phyloP scores from a whole-genome alignment of 2,329 filamentous ascomycete genomes.

The Pseudocercospora fuligena region DNA sequence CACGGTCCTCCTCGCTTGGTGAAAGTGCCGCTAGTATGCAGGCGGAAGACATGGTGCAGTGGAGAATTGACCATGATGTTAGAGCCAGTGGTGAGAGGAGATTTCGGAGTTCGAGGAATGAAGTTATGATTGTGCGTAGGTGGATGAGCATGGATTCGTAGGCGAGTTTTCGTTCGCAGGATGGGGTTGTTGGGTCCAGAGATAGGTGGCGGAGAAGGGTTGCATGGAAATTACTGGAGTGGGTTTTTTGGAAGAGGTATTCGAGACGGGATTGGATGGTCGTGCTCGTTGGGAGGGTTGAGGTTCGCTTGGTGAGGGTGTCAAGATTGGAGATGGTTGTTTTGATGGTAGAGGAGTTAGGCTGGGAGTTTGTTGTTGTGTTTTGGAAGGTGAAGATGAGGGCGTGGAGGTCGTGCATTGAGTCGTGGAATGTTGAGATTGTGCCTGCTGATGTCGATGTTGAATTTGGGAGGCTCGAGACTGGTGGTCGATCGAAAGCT shows the following conservation, averaged over 20 bases:
- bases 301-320: neutral
- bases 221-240: neutral
- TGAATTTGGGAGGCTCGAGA: neutral
- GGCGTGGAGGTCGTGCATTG: neutral
- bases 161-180: neutral
- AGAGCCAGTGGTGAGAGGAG: neutral
- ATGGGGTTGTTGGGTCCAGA: neutral
- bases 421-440: neutral
- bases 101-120: neutral
- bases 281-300: neutral
- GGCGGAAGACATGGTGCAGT: neutral
- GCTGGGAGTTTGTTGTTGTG: neutral
- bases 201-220: neutral
- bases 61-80: neutral
- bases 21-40: neutral
- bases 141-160: neutral
- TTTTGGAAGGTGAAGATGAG: neutral
- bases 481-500: conserved; percentile 4
- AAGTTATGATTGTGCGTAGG: neutral
- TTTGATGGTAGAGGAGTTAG: neutral
- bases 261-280: neutral
- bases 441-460: neutral
- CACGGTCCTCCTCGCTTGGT: neutral
- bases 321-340: neutral
- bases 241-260: neutral